A percentile compares a stretch with the other conserved stretches of the same genome.
Evolutionary conservation across 1,284 basidiomycete species (phyloP).

Genomic region (Afroboletus lepidellus): DNA sequence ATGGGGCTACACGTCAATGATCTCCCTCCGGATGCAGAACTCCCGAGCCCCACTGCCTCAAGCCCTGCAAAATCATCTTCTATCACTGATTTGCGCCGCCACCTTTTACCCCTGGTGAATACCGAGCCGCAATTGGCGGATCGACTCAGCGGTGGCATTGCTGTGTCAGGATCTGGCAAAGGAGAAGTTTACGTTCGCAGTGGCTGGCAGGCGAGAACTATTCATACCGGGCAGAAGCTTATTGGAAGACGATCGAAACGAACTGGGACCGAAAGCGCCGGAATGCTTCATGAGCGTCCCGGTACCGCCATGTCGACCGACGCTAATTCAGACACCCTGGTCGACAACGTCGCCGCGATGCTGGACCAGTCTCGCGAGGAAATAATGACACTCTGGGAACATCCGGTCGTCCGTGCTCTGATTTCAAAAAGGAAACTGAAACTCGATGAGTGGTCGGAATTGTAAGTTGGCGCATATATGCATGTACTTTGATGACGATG

Average conservation of each 20-base stretch:
- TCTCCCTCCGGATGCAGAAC: conserved; percentile 16
- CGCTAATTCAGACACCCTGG: conserved; percentile 49
- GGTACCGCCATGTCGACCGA: conserved; percentile 21
- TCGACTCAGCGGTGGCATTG: conserved; percentile 68
- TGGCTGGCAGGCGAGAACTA: conserved; percentile 71
- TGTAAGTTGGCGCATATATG: conserved; percentile 50
- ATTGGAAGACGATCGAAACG: conserved; percentile 28
- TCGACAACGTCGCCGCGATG: conserved; percentile 59
- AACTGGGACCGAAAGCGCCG: conserved; percentile 15
- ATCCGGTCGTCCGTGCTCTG: conserved; percentile 63
- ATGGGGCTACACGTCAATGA: conserved; percentile 6
- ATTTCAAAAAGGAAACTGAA: conserved; percentile 68
- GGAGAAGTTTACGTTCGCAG: conserved; percentile 73
- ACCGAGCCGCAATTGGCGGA: conserved; percentile 64
- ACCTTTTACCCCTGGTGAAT: conserved; percentile 58
- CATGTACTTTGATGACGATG: conserved; percentile 9
- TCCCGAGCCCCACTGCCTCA: conserved; percentile 23
- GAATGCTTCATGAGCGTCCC: conserved; percentile 23
- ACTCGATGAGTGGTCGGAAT: conserved; percentile 81
- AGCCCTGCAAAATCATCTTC: conserved; percentile 36
- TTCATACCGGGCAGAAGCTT: conserved; percentile 45
- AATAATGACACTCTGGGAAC: conserved; percentile 66
- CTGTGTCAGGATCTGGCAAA: conserved; percentile 67
- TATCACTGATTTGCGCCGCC: conserved; percentile 50
- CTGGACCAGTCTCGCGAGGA: conserved; percentile 58